Evolutionary conservation across 169 alveolate species (phyloP).

Genomic region (Theileria annulata): DNA sequence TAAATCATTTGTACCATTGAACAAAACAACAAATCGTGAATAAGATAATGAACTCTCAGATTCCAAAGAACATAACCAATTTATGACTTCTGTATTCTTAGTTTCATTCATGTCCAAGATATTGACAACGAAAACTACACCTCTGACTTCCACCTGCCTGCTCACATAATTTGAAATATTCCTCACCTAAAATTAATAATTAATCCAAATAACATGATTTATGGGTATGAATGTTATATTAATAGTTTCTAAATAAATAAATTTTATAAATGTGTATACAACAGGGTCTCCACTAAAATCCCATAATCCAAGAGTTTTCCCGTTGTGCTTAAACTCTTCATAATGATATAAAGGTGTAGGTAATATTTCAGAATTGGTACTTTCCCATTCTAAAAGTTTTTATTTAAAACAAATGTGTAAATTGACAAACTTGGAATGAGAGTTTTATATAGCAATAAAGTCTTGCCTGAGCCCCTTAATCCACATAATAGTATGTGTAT

Average conservation of each 20-base stretch:
- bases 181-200: constrained; percentile 20
- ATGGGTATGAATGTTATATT: not conserved
- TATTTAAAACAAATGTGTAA: not conserved
- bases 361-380: constrained; percentile 19
- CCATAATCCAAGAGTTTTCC: constrained; percentile 55
- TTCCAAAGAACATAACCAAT: constrained; percentile 28
- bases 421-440: constrained; percentile 46
- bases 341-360: constrained; percentile 63
- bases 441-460: constrained; percentile 56
- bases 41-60: constrained; percentile 26
- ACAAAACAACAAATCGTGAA: constrained; percentile 32
- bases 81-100: constrained; percentile 25
- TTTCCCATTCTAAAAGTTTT: constrained; percentile 45
- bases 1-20: constrained; percentile 24
- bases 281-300: constrained; percentile 61
- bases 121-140: constrained; percentile 49
- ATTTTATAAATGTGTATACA: constrained; percentile 5
- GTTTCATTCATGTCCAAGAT: constrained; percentile 41
- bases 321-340: constrained; percentile 35
- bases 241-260: constrained; percentile 2
- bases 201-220: constrained; percentile 4
- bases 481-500: constrained; percentile 59
- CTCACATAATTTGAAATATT: constrained; percentile 43
- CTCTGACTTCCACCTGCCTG: constrained; percentile 42
- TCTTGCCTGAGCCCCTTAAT: constrained; percentile 65